Conservation (phyloP, 805 yeast genomes). For the Schwanniomyces sp. region DNA sequence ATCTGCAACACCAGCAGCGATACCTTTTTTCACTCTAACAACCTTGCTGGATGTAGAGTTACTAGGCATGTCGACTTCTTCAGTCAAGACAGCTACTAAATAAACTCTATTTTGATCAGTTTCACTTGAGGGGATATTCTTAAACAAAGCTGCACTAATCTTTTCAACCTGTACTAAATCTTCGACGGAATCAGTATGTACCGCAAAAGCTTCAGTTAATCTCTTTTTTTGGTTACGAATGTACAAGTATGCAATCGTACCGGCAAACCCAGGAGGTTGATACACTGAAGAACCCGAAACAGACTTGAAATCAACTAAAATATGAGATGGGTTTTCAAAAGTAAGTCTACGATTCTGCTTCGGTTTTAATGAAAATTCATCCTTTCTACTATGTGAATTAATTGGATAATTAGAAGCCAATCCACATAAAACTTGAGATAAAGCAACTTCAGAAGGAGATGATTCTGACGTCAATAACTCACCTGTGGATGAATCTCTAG, state of each 20-base stretch:
- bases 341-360: slow-evolving; percentile 46
- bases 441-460: slow-evolving; percentile 60
- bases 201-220: slow-evolving; percentile 78
- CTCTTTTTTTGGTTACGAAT: slow-evolving; percentile 62
- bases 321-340: slow-evolving; percentile 59
- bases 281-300: slow-evolving; percentile 58
- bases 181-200: slow-evolving; percentile 59
- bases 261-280: slow-evolving; percentile 66
- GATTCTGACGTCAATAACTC: slow-evolving; percentile 45
- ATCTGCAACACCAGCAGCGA: slow-evolving; percentile 87
- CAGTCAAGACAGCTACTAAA: slow-evolving; percentile 74
- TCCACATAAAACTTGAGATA: slow-evolving; percentile 69
- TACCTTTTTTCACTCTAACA: slow-evolving; percentile 63
- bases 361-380: slow-evolving; percentile 42
- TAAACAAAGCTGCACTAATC: slow-evolving; percentile 76
- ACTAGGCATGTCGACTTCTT: slow-evolving; percentile 52
- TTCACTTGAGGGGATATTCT: slow-evolving; percentile 70
- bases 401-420: slow-evolving; percentile 71
- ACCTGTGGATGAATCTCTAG: slow-evolving; percentile 63
- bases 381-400: slow-evolving; percentile 28
- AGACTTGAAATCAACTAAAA: slow-evolving; percentile 74
- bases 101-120: slow-evolving; percentile 65
- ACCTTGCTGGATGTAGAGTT: slow-evolving; percentile 30
- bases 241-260: slow-evolving; percentile 72
- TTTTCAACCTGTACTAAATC: slow-evolving; percentile 59